These are phyloP conservation scores for Penicillium glabrum DNA, from an alignment of 2,329 filamentous ascomycete species.

Conservation along the genomic window DNA sequence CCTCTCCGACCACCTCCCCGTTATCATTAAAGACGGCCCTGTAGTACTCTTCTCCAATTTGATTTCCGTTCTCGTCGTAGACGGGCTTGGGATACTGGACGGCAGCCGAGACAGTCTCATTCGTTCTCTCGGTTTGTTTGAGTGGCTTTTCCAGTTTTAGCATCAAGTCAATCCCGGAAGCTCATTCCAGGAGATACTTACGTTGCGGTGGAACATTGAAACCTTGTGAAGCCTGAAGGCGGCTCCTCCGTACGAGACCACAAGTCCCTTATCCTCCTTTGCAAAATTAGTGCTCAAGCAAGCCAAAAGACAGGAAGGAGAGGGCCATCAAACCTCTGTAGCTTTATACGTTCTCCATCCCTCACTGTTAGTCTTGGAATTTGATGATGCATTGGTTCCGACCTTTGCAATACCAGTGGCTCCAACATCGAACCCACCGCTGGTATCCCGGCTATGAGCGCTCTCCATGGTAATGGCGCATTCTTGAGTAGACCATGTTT, in stretches of 20 bases:
- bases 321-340: not conserved
- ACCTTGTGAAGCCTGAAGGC: not conserved
- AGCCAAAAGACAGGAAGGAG: not conserved
- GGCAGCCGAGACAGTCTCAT: not conserved
- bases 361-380: constrained; percentile 2
- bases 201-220: not conserved
- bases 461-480: constrained; percentile 8
- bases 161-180: not conserved
- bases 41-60: constrained; percentile 2
- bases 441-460: constrained; percentile 9
- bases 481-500: constrained; percentile 10
- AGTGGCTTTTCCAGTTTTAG: not conserved
- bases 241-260: constrained; percentile 2
- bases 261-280: not conserved
- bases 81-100: not conserved
- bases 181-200: not conserved
- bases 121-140: not conserved
- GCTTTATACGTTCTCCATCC: constrained; percentile 9
- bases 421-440: constrained; percentile 6
- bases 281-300: not conserved
- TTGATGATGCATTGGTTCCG: constrained; percentile 6
- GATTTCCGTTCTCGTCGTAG: constrained; percentile 3
- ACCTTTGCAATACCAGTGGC: constrained; percentile 10
- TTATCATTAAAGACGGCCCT: not conserved
- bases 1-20: not conserved